These are phyloP conservation scores for Fusarium cicatricum DNA, from an alignment of 2,329 filamentous ascomycete species.

Conservation along the genomic window DNA sequence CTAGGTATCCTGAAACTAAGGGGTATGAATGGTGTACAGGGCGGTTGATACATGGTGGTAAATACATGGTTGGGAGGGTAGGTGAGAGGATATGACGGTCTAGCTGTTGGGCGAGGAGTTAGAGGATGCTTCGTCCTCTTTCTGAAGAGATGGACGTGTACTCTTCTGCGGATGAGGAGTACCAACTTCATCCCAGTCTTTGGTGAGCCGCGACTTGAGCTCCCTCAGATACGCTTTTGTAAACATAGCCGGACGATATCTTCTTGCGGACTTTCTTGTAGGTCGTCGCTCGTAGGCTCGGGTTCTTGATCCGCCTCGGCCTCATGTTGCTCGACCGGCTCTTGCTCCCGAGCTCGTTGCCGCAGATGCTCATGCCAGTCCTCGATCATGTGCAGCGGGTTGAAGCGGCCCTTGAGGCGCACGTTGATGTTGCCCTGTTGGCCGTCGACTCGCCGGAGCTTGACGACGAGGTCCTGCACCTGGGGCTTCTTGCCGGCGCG, in stretches of 20 bases:
- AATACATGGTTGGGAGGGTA: not conserved
- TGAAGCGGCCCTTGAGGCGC: conserved; percentile 35
- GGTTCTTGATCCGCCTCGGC: not conserved
- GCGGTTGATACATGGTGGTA: not conserved
- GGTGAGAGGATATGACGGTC: no score
- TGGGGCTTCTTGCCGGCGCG: conserved; percentile 15
- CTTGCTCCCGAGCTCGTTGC: not conserved
- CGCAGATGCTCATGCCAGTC: conserved; percentile 17
- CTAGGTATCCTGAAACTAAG: conserved; percentile 1
- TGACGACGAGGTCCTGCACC: conserved; percentile 28
- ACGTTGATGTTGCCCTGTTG: conserved; percentile 32
- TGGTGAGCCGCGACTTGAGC: not conserved
- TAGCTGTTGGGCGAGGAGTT: not conserved
- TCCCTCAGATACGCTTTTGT: not conserved
- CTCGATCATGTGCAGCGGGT: conserved; percentile 32
- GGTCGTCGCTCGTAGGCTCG: not conserved
- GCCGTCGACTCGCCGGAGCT: conserved; percentile 32
- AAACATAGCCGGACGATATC: not conserved
- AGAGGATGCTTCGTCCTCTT: not conserved
- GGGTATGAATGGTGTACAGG: conserved; percentile 22
- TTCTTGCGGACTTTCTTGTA: not conserved
- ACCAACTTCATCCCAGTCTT: not conserved
- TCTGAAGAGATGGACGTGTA: not conserved
- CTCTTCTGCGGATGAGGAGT: not conserved
- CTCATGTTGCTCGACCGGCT: not conserved